Conservation (phyloP, 306 rosid genomes). For the Rosa rugosa region DNA sequence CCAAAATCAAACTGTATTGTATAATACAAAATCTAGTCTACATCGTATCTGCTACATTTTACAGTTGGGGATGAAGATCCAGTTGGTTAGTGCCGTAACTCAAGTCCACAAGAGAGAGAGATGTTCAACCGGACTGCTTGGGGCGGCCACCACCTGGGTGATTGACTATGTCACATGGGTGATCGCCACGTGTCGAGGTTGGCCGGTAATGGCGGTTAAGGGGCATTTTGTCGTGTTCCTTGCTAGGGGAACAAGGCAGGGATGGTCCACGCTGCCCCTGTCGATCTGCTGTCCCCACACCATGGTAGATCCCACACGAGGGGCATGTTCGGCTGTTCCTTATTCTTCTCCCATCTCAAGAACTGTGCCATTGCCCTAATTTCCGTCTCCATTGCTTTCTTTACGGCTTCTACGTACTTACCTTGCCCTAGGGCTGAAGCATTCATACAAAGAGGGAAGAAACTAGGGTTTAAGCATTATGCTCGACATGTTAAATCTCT, state of each 20-base stretch:
- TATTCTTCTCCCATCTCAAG: background rate
- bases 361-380: background rate
- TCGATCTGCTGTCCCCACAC: conserved; percentile 28
- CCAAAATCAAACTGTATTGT: background rate
- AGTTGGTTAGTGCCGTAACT: background rate
- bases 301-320: background rate
- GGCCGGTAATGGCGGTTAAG: conserved; percentile 59
- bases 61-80: background rate
- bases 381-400: background rate
- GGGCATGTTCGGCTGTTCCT: background rate
- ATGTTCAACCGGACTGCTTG: background rate
- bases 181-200: conserved; percentile 36
- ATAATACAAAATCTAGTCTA: background rate
- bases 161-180: conserved; percentile 8
- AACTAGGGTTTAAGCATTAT: background rate
- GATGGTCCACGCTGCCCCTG: conserved; percentile 46
- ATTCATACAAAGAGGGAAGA: background rate
- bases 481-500: too few relatives aligned
- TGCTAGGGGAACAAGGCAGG: conserved; percentile 32
- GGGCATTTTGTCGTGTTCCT: conserved; percentile 39
- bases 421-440: background rate
- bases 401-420: background rate
- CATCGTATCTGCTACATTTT: background rate
- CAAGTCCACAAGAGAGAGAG: background rate
- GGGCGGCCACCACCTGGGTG: background rate